Base-by-base conservation (phyloP, 1,284 basidiomycete species). In the Neonothopanus nambi region DNA sequence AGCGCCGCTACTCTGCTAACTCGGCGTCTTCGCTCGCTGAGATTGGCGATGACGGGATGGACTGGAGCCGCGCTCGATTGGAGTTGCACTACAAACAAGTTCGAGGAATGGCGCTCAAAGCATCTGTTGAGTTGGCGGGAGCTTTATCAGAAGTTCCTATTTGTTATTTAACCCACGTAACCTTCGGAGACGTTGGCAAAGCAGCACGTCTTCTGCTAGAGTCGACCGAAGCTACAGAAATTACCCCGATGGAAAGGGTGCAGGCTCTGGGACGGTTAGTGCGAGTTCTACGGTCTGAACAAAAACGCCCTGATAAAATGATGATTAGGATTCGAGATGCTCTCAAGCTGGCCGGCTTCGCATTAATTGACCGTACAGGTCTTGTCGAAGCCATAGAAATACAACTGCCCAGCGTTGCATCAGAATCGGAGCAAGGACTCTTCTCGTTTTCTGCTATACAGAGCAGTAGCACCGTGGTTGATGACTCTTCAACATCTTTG, bases 261-360 rank as follows among this genome's bases (percentile, higher is more conserved):
- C 28, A 37, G 43, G 44, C 44, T 30, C 30, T 53, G 33, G 37
- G 35, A 26, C 36, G 51, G 51, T 48, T 13, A 24, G 52, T 43
- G 3, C 23, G 12, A 18, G 21, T 40, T 15, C 7, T 23, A 13
- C 13, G 20, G 15, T 37, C 5, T 13, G 3, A 36, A 11, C 30
- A 13, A 33, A 33, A 33, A 33, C 13, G 30, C 13, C 30, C 8
- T 33, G 30, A 33, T 11, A 4, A 4, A 3, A 33, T 33, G 30
- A 2, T 33, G 26, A 28, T 5, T 36, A 54, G 52, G 7, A 37
- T 54, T 20, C 52, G 52, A 5, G 52, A 54, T 20, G 52, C 28
- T 8, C 18, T 54, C 12, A 28, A 43, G 35, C 12, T 48, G 18
- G 13, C n/a, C 18, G 52, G 52, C 12, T 54, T 54, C 18, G 41